Evolutionary conservation across 495 filamentous ascomycete genomes (phyloP).

Genomic region (Thermothielavioides terrestris): DNA sequence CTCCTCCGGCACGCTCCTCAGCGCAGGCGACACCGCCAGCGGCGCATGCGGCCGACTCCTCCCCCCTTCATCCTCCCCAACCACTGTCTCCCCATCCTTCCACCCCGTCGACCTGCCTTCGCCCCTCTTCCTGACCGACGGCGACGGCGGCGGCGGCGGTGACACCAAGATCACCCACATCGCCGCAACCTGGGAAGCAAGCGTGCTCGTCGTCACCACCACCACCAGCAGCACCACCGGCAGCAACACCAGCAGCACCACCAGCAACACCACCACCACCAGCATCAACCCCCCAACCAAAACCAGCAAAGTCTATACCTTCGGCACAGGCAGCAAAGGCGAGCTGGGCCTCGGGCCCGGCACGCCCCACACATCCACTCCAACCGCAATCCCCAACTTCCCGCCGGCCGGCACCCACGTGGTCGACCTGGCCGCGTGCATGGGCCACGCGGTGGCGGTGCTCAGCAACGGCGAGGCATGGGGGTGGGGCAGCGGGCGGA

Average conservation of each 20-base stretch:
- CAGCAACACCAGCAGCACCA: not conserved
- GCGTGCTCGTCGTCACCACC: slow-evolving; percentile 41
- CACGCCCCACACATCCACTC: slow-evolving; percentile 19
- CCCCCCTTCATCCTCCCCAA: no score
- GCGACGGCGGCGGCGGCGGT: no score
- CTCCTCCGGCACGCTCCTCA: slow-evolving; percentile 48
- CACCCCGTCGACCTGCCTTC: slow-evolving; percentile 18
- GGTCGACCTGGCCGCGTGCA: slow-evolving; percentile 55
- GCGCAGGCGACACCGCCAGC: slow-evolving; percentile 50
- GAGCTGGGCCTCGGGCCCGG: slow-evolving; percentile 56
- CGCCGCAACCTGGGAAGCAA: slow-evolving; percentile 72
- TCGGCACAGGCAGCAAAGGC: slow-evolving; percentile 59
- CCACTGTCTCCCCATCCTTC: slow-evolving; percentile 7
- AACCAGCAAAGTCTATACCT: slow-evolving; percentile 43
- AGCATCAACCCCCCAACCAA: not conserved
- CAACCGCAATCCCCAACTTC: slow-evolving; percentile 46
- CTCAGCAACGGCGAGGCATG: slow-evolving; percentile 67
- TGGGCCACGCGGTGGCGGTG: slow-evolving; percentile 67
- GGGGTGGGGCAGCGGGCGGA: slow-evolving; percentile 80
- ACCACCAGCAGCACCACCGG: not conserved
- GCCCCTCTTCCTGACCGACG: not conserved
- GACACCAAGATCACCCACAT: slow-evolving; percentile 22
- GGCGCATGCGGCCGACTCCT: slow-evolving; percentile 45
- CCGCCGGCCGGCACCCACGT: slow-evolving; percentile 47
- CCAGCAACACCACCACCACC: no score